Conservation (phyloP, 257 asterid species). For the Verbascum thapsus region DNA sequence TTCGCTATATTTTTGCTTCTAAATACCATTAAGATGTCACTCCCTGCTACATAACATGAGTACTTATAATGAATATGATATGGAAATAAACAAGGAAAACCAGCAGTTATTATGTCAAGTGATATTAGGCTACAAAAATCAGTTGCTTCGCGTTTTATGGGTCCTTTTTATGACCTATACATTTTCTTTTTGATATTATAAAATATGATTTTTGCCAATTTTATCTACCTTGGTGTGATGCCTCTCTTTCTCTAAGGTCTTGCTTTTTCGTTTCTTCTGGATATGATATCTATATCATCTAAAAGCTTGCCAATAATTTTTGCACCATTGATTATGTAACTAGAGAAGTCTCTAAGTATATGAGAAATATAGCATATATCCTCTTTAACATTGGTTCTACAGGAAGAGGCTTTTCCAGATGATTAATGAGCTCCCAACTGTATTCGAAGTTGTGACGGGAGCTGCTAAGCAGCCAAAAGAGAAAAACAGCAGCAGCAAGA, state of each 20-base stretch:
- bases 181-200: too few relatives aligned
- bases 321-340: neutral
- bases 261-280: neutral
- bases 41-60: neutral
- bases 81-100: neutral
- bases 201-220: too few relatives aligned
- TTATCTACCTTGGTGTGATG: neutral
- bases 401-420: slow-evolving; percentile 81
- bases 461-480: slow-evolving; percentile 49
- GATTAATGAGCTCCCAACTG: slow-evolving; percentile 73
- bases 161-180: too few relatives aligned
- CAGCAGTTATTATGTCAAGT: too few relatives aligned
- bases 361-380: neutral
- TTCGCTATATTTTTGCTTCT: neutral
- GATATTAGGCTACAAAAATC: neutral
- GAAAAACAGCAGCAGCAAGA: slow-evolving; percentile 55
- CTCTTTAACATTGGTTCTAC: slow-evolving; percentile 5
- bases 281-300: neutral
- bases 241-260: neutral
- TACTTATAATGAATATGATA: neutral
- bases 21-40: neutral
- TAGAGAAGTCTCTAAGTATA: neutral
- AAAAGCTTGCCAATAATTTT: neutral
- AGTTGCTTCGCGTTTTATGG: too few relatives aligned
- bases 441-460: slow-evolving; percentile 67